Percentiles rank a stretch among this genome's conserved stretches.
Evolutionary conservation across 2,329 filamentous ascomycete species (phyloP).

Genomic region (Magnaporthales sp.): DNA sequence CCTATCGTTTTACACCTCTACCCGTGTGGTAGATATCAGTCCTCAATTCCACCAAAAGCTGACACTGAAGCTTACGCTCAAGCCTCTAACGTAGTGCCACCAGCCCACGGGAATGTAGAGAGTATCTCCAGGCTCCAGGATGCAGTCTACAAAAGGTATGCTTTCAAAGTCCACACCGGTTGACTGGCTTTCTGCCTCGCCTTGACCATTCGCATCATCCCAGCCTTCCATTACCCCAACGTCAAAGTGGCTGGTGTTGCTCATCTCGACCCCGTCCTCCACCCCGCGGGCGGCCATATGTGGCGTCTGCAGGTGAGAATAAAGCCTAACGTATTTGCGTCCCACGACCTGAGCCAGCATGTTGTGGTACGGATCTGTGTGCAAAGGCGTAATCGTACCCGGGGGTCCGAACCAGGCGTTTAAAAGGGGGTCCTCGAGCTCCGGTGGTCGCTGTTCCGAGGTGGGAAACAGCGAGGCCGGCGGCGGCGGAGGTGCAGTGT

Average conservation of each 20-base stretch:
- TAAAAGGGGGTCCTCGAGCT: conserved; percentile 53
- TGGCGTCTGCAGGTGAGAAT: conserved; percentile 52
- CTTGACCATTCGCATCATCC: conserved; percentile 27
- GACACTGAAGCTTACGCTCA: conserved; percentile 85
- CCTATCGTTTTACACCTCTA: no score
- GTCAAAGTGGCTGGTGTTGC: conserved; percentile 78
- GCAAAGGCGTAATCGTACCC: conserved; percentile 82
- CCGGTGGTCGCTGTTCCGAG: conserved; percentile 24
- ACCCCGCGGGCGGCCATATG: conserved; percentile 50
- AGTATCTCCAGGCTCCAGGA: conserved; percentile 74
- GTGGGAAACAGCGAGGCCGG: conserved; percentile 19
- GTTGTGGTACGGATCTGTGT: conserved; percentile 93
- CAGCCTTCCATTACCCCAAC: conserved; percentile 59
- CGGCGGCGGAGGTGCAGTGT: conserved; percentile 55
- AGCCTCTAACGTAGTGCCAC: conserved; percentile 93
- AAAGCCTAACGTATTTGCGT: conserved; percentile 84
- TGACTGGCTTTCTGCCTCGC: conserved; percentile 14
- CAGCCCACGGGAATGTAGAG: conserved; percentile 88
- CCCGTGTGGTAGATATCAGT: no score
- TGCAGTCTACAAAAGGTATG: conserved; percentile 63
- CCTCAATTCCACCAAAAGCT: conserved; percentile 86
- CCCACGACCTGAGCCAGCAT: conserved; percentile 85
- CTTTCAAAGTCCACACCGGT: conserved; percentile 40
- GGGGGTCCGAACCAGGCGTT: conserved; percentile 92
- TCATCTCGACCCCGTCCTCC: conserved; percentile 77